A percentile compares a stretch with the other conserved stretches of the same genome.
These are phyloP conservation scores for Populus euphratica DNA, from an alignment of 345 rosid species.

Conservation along the genomic window DNA sequence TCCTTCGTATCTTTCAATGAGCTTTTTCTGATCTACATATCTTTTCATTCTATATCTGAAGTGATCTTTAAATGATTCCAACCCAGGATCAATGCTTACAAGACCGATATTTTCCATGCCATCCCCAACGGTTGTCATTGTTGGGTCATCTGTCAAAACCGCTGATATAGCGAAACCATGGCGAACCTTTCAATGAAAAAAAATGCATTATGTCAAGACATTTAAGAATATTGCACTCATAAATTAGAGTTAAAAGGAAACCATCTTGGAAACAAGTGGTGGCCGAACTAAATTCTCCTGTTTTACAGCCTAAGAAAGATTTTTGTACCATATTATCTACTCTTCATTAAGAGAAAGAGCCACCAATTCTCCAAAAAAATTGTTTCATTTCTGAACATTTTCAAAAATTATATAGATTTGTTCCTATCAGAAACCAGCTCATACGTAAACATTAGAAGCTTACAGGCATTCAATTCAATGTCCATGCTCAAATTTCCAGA, in stretches of 20 bases:
- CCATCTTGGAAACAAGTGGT: not conserved
- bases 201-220: not conserved
- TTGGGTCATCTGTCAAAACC: constrained; percentile 43
- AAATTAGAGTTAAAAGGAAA: not conserved
- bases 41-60: constrained; percentile 52
- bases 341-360: not conserved
- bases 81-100: constrained; percentile 43
- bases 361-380: not conserved
- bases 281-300: not conserved
- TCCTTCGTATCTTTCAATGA: constrained; percentile 56
- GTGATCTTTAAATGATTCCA: constrained; percentile 59
- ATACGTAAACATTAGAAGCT: too few species aligned
- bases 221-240: not conserved
- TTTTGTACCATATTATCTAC: not conserved
- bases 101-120: constrained; percentile 44
- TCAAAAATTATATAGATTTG: not conserved
- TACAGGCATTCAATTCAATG: too few species aligned
- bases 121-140: constrained; percentile 33
- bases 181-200: constrained; percentile 22
- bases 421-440: not conserved
- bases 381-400: not conserved
- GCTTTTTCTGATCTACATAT: constrained; percentile 47
- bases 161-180: constrained; percentile 33
- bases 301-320: not conserved
- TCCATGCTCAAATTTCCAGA: constrained; percentile 2